These are phyloP conservation scores for Huntiella abstrusa DNA, from an alignment of 2,329 filamentous ascomycete genomes.

Conservation along the genomic window DNA sequence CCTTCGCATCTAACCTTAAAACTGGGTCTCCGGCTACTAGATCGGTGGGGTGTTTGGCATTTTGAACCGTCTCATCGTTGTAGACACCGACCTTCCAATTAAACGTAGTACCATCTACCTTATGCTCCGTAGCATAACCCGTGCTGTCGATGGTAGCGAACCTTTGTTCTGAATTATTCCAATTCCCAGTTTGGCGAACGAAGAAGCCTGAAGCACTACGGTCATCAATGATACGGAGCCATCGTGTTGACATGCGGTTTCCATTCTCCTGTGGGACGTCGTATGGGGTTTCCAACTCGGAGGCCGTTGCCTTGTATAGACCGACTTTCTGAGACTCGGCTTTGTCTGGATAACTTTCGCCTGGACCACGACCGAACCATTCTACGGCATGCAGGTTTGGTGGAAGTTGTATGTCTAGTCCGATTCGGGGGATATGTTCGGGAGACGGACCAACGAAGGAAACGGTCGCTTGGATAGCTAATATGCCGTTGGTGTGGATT, in stretches of 20 bases:
- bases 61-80: slow-evolving; percentile 31
- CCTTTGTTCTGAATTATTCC: slow-evolving; percentile 11
- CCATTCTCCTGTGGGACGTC: slow-evolving; percentile 51
- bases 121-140: not conserved
- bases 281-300: slow-evolving; percentile 39
- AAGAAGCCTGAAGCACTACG: not conserved
- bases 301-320: slow-evolving; percentile 24
- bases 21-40: slow-evolving; percentile 30
- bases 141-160: too few species aligned
- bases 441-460: slow-evolving; percentile 29
- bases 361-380: slow-evolving; percentile 53
- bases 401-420: slow-evolving; percentile 30
- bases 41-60: slow-evolving; percentile 45
- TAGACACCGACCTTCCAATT: slow-evolving; percentile 30
- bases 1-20: slow-evolving; percentile 24
- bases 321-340: slow-evolving; percentile 41
- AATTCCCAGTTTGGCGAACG: not conserved
- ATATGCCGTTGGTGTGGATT: slow-evolving; percentile 25
- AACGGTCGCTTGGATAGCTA: slow-evolving; percentile 31
- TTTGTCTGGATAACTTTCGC: slow-evolving; percentile 48
- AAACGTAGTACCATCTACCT: slow-evolving; percentile 11
- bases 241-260: slow-evolving; percentile 44
- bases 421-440: slow-evolving; percentile 41
- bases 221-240: slow-evolving; percentile 19
- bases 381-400: slow-evolving; percentile 21